Conservation (phyloP, 2,329 filamentous ascomycete genomes). For the Chaetomiaceae sp. region DNA sequence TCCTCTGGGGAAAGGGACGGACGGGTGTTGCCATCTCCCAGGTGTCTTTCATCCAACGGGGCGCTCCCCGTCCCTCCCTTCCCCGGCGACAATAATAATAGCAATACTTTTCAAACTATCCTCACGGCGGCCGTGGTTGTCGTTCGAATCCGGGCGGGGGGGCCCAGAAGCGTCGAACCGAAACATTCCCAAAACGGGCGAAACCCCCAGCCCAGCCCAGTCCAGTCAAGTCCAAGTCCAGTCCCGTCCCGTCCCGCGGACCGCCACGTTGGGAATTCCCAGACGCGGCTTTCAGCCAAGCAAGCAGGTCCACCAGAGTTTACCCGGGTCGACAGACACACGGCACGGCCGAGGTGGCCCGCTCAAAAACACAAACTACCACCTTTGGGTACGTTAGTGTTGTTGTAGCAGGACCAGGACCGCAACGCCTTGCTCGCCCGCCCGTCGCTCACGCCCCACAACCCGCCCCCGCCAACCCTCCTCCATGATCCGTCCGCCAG, state of each 20-base stretch:
- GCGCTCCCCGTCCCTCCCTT: no score
- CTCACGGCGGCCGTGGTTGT: no score
- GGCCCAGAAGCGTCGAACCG: constrained; percentile 11
- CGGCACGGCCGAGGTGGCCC: constrained; percentile 23
- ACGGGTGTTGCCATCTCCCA: neutral
- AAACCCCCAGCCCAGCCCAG: neutral
- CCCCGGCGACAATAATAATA: no score
- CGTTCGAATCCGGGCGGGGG: neutral
- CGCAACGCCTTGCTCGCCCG: no score
- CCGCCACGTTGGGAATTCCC: constrained; percentile 23
- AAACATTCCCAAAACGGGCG: constrained; percentile 1
- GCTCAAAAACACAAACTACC: neutral
- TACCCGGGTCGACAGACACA: constrained; percentile 24
- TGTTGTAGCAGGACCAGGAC: no score
- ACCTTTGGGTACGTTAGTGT: no score
- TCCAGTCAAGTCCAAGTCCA: neutral
- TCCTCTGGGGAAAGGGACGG: neutral
- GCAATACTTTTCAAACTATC: no score
- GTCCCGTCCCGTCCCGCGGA: constrained; percentile 12
- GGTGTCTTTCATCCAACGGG: neutral
- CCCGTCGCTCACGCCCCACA: no score
- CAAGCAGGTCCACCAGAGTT: constrained; percentile 21
- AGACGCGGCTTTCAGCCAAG: constrained; percentile 20
- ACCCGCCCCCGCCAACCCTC: no score
- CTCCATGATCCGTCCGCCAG: no score